Percentiles rank a stretch among this genome's conserved stretches.
Conservation (phyloP, 2,329 filamentous ascomycete genomes). For the Botryosphaeria dothidea region DNA sequence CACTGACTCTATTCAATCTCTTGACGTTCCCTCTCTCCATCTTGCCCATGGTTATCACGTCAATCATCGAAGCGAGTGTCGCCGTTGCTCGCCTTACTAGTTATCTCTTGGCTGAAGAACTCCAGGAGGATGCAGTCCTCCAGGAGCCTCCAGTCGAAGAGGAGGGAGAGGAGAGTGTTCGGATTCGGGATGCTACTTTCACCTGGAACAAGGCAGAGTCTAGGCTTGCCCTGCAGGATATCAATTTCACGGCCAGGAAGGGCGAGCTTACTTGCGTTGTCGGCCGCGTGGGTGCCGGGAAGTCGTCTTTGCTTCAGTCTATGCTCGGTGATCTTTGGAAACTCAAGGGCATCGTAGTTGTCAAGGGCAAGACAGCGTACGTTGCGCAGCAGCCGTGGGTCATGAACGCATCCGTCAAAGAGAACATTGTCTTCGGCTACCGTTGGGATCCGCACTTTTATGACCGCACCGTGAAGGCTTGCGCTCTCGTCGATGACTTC, state of each 20-base stretch:
- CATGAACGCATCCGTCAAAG: constrained; percentile 95
- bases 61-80: constrained; percentile 93
- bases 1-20: constrained; percentile 89
- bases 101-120: constrained; percentile 84
- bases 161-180: constrained; percentile 80
- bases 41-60: constrained; percentile 95
- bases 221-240: constrained; percentile 69
- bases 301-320: constrained; percentile 87
- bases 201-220: constrained; percentile 88
- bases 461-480: constrained; percentile 87
- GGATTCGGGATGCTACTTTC: constrained; percentile 82
- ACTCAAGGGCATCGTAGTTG: constrained; percentile 75
- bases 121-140: constrained; percentile 80
- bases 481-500: constrained; percentile 89
- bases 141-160: constrained; percentile 70
- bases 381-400: constrained; percentile 94
- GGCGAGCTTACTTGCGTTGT: constrained; percentile 92
- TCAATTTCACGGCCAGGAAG: constrained; percentile 87
- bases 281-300: constrained; percentile 90
- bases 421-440: constrained; percentile 97
- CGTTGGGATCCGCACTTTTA: constrained; percentile 93
- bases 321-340: constrained; percentile 94
- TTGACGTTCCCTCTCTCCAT: constrained; percentile 93
- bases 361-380: constrained; percentile 84
- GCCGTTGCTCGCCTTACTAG: constrained; percentile 82